Conservation (phyloP, 2,329 filamentous ascomycete species). For the Aspergillus persii region DNA sequence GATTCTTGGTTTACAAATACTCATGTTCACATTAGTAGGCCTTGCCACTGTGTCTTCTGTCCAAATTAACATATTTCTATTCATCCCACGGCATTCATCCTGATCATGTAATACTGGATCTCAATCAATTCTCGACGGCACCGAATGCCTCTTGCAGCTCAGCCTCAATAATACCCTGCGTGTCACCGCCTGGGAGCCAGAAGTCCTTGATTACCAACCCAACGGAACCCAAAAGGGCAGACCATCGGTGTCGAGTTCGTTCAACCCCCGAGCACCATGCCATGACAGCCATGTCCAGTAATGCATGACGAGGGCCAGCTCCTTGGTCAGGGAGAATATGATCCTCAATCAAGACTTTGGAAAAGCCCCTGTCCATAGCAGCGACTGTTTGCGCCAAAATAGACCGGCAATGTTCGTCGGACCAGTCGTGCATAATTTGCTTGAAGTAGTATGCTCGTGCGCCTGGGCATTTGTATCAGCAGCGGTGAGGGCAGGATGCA, state of each 20-base stretch:
- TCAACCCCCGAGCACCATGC: conserved; percentile 1
- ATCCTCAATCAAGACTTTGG: conserved; percentile 8
- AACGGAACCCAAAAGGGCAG: neutral
- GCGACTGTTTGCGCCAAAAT: conserved; percentile 1
- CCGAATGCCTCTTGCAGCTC: too few species aligned
- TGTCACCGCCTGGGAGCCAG: neutral
- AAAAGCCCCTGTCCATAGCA: conserved; percentile 6
- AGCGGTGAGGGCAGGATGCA: too few species aligned
- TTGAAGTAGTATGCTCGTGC: conserved; percentile 41
- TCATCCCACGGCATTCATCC: too few species aligned
- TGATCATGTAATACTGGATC: too few species aligned
- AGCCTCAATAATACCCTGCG: too few species aligned
- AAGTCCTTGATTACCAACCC: conserved; percentile 1
- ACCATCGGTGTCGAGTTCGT: conserved; percentile 2
- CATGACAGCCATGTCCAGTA: conserved; percentile 9
- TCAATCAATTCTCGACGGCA: too few species aligned
- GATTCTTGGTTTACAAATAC: too few species aligned
- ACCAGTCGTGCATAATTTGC: conserved; percentile 41
- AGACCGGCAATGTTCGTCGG: conserved; percentile 21
- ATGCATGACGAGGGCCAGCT: neutral
- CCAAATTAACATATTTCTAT: too few species aligned
- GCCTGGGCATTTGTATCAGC: conserved; percentile 1
- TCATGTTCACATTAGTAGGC: too few species aligned
- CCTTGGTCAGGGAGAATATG: conserved; percentile 2
- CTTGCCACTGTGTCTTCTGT: too few species aligned